Percentiles rank a stretch among this genome's conserved stretches.
Conservation (phyloP, 129 eudicot species). For the Tagetes erecta region DNA sequence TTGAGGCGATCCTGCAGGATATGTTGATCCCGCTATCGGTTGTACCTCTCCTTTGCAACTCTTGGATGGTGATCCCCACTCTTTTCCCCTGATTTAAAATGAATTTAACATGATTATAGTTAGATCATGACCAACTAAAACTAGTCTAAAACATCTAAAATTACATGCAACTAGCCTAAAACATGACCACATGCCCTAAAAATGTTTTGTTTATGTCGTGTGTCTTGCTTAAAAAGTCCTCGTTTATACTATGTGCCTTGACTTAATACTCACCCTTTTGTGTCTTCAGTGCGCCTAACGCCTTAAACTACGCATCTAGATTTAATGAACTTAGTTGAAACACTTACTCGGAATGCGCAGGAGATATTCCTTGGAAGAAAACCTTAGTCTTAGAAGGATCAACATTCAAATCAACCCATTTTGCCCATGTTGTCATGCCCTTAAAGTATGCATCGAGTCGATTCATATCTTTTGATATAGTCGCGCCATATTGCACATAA, state of each 20-base stretch:
- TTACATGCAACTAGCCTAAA: too few species aligned
- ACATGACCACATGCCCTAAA: too few species aligned
- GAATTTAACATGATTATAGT: not conserved
- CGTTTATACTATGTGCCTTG: too few species aligned
- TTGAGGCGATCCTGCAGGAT: conserved; percentile 47
- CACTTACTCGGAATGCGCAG: conserved; percentile 66
- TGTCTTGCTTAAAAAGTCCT: too few species aligned
- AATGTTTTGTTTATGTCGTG: too few species aligned
- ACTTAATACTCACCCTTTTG: too few species aligned
- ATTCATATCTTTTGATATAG: conserved; percentile 60
- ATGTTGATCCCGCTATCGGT: conserved; percentile 53
- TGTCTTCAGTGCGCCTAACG: too few species aligned
- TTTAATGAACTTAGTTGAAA: not conserved
- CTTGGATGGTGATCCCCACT: conserved; percentile 52
- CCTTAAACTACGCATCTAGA: too few species aligned
- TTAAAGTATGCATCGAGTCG: conserved; percentile 66
- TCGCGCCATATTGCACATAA: conserved; percentile 69
- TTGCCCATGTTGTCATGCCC: conserved; percentile 80
- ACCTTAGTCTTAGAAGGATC: conserved; percentile 66
- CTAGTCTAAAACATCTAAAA: too few species aligned
- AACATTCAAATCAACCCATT: conserved; percentile 69
- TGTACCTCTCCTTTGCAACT: conserved; percentile 43
- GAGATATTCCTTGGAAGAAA: conserved; percentile 81
- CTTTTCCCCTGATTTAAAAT: conserved; percentile 44
- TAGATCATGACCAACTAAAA: not conserved